Evolutionary conservation across 2,329 filamentous ascomycete genomes (phyloP).

Genomic region (Septoria linicola): DNA sequence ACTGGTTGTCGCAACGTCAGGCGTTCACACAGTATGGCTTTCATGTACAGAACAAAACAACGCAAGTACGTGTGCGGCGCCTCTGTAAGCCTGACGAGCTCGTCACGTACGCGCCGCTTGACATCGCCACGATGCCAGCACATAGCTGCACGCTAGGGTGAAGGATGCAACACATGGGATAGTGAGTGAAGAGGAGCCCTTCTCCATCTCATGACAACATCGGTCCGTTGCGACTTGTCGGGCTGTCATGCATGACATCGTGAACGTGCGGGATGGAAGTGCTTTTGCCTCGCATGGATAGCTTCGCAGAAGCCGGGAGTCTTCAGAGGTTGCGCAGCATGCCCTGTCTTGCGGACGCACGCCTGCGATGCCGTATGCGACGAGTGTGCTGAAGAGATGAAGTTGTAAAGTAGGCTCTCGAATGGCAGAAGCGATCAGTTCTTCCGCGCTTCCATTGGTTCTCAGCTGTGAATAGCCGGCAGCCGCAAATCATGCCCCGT

Average conservation of each 20-base stretch:
- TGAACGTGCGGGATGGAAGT: constrained; percentile 16
- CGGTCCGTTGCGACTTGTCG: constrained; percentile 4
- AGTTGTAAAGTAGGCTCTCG: constrained; percentile 2
- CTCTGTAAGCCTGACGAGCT: constrained; percentile 1
- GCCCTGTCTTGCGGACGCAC: neutral
- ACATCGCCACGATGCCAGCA: constrained; percentile 18
- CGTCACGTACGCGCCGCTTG: constrained; percentile 13
- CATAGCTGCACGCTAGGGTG: constrained; percentile 20
- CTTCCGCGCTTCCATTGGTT: neutral
- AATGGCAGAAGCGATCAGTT: constrained; percentile 1
- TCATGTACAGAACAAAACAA: neutral
- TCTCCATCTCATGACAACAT: constrained; percentile 9
- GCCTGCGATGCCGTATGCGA: neutral
- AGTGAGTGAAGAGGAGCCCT: neutral
- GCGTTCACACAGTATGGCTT: constrained; percentile 1
- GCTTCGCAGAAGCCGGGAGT: constrained; percentile 4
- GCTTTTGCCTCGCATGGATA: constrained; percentile 2
- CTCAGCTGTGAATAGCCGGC: neutral
- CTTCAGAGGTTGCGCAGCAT: constrained; percentile 8
- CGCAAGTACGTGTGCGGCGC: neutral
- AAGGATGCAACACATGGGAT: constrained; percentile 14
- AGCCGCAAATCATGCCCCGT: neutral
- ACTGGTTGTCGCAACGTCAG: constrained; percentile 27
- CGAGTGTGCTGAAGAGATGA: constrained; percentile 13
- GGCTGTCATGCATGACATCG: constrained; percentile 20